These are phyloP conservation scores for Plectranthus barbatus DNA, from an alignment of 257 asterid species.

Conservation along the genomic window DNA sequence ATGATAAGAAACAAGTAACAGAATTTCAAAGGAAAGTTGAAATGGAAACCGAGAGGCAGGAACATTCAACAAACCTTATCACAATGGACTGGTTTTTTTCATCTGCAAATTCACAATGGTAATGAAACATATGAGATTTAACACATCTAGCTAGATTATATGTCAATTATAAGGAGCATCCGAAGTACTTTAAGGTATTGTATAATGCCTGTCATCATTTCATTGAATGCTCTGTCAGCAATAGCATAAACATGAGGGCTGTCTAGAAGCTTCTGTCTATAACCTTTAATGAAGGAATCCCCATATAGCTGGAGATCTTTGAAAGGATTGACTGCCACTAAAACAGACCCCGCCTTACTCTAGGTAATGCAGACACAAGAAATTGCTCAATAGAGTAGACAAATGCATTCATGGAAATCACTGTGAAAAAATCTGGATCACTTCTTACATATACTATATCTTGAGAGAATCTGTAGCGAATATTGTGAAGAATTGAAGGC, in stretches of 20 bases:
- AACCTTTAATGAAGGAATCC: conserved; percentile 53
- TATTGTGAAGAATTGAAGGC: conserved; percentile 90
- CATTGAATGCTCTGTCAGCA: conserved; percentile 62
- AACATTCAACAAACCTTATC: conserved; percentile 54
- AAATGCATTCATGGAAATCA: background rate
- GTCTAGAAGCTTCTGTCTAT: conserved; percentile 58
- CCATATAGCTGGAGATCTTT: conserved; percentile 67
- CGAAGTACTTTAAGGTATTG: conserved; percentile 21
- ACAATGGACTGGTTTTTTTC: conserved; percentile 75
- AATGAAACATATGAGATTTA: conserved; percentile 14
- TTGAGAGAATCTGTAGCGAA: conserved; percentile 55
- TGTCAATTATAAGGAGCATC: conserved; percentile 10
- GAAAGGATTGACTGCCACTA: conserved; percentile 84
- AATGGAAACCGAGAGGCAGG: conserved; percentile 12
- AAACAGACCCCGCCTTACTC: conserved; percentile 91
- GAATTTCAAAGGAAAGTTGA: conserved; percentile 10
- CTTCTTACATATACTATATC: conserved; percentile 68
- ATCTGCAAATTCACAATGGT: conserved; percentile 48
- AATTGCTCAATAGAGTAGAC: conserved; percentile 11
- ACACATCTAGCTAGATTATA: conserved; percentile 10
- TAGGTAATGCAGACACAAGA: conserved; percentile 29
- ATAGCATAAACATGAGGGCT: conserved; percentile 86
- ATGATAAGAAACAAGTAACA: background rate
- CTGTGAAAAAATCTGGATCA: conserved; percentile 3
- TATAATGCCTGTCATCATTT: conserved; percentile 70